Base-by-base conservation (phyloP, 176 grass and related monocot species). In the Elaeis guineensis region DNA sequence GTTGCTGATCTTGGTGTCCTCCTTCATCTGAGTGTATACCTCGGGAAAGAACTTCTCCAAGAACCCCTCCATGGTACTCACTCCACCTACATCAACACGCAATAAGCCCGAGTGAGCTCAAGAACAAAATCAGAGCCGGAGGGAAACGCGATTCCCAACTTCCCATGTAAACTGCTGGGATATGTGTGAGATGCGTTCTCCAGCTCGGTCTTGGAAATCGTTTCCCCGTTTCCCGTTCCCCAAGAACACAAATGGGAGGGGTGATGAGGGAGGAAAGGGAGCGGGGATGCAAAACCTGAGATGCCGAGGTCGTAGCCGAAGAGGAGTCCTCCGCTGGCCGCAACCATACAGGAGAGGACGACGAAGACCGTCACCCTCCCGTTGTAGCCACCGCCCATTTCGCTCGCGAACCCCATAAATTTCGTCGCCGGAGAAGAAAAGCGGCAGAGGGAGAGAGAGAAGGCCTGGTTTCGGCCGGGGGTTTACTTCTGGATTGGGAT, bases 291-390 rank as follows among this genome's bases (percentile, higher is more conserved):
- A 21, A 16, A 71, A 90, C 90, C 86, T 56, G 90, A 95, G 64
- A 95, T 74, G 70, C 90, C 86, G 52, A 95, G 86, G 80, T 95
- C 90, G 64, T 95, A 95, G 53, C 90, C 90, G 80, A 86, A 95
- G 78, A 95, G 90, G 28, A 95, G 26, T 54, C 90, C 90, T 18
- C 90, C 86, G 79, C 86, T 86, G 58, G 81, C 82, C 19, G 90
- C 90, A 25, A 90, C 77, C 20, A 81, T 63, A 60, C 90, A 95
- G 17, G 83, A 81, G 58, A 95, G 77, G 72, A 86, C 28, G 24
- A 89, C 74, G 67, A 86, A 95, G 16, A 70, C 23, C 15, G 86
- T 95, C 59, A 90, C 71, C 55, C 86, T 74, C 29, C 90, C 86
- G 29, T 65, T 63, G 83, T 94, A 94, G 16, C 32, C 76, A 61